Percentiles rank a stretch among this genome's conserved stretches.
Conservation (phyloP, 1,139 yeast species). For the Candida sanyaensis region DNA sequence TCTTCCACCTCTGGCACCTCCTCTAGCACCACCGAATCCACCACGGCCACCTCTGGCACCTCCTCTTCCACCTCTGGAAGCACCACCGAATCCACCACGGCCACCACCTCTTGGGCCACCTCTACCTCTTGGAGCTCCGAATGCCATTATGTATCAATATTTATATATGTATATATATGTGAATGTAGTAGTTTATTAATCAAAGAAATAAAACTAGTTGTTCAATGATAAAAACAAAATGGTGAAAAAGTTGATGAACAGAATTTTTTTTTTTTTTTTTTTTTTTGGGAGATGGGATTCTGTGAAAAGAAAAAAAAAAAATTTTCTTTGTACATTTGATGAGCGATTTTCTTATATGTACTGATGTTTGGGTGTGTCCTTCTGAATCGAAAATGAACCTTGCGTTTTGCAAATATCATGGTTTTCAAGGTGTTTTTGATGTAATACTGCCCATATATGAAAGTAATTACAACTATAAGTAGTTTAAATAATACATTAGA, state of each 20-base stretch:
- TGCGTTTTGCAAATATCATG: not conserved
- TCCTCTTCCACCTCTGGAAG: conserved; percentile 51
- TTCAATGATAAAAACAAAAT: not conserved
- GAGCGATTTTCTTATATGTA: not conserved
- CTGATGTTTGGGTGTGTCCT: not conserved
- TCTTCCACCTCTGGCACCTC: conserved; percentile 43
- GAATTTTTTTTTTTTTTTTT: not conserved
- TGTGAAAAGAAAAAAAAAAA: not conserved
- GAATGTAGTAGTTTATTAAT: not conserved
- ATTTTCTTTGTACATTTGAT: not conserved
- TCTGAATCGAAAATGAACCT: not conserved
- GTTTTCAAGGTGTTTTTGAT: not conserved
- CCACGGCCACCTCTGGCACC: conserved; percentile 51
- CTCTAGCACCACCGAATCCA: conserved; percentile 32
- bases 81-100: conserved; percentile 42
- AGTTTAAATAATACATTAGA: no score
- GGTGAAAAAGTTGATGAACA: not conserved
- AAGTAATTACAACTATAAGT: no score
- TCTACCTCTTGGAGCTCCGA: conserved; percentile 21
- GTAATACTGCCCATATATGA: no score
- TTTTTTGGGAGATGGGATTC: conserved; percentile 4
- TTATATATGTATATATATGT: not conserved
- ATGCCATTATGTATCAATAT: conserved; percentile 20
- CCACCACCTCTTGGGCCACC: conserved; percentile 27
- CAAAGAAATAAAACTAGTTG: not conserved